These are phyloP conservation scores for Stagonosporopsis cucurbitacearum DNA, from an alignment of 2,329 filamentous ascomycete species.

Conservation along the genomic window DNA sequence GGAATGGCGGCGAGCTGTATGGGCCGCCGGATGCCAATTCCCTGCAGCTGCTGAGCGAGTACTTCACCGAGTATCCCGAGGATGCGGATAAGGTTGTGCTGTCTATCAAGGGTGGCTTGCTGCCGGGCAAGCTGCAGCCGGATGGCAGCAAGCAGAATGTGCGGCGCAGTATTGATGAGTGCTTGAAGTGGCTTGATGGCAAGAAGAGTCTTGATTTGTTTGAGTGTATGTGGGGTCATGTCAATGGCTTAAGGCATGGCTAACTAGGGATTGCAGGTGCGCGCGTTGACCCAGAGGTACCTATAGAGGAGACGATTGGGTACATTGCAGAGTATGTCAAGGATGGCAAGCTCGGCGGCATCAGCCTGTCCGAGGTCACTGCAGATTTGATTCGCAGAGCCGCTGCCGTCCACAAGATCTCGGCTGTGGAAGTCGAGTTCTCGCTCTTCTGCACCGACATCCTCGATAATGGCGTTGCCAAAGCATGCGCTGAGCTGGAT, in stretches of 20 bases:
- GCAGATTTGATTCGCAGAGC: conserved; percentile 56
- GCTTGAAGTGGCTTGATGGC: conserved; percentile 52
- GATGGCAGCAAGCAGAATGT: conserved; percentile 53
- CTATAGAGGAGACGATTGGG: conserved; percentile 54
- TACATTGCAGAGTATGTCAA: conserved; percentile 51
- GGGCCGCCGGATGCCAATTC: conserved; percentile 55
- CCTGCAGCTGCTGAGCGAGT: conserved; percentile 57
- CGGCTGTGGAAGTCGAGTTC: conserved; percentile 67
- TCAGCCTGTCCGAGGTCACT: conserved; percentile 55
- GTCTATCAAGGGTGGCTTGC: conserved; percentile 58
- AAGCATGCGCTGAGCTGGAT: conserved; percentile 64
- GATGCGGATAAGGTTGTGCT: conserved; percentile 59
- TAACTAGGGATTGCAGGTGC: conserved; percentile 28
- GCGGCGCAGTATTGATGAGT: conserved; percentile 55
- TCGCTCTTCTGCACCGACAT: conserved; percentile 64
- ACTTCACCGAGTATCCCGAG: conserved; percentile 59
- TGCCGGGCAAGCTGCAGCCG: conserved; percentile 42
- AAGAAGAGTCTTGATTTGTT: conserved; percentile 59
- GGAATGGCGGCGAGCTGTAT: conserved; percentile 60
- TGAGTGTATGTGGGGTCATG: conserved; percentile 38
- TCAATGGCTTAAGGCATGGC: not conserved
- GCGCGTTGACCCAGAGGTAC: conserved; percentile 52
- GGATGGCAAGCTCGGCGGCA: conserved; percentile 54
- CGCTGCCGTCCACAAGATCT: conserved; percentile 61
- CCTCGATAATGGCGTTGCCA: conserved; percentile 63